phyloP scores from a whole-genome alignment of 306 rosid species.

The Ziziphus jujuba region DNA sequence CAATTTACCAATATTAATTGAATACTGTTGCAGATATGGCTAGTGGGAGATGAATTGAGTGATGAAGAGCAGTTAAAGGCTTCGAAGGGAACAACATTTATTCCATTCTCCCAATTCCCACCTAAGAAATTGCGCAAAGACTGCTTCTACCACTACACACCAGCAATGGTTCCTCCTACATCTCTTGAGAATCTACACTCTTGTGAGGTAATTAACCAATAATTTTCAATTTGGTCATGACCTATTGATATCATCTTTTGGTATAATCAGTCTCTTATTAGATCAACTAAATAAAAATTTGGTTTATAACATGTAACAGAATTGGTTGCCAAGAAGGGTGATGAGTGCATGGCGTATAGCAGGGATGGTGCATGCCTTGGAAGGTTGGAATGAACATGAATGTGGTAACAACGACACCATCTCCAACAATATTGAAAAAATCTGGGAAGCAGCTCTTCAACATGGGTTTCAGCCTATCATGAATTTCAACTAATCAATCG shows the following conservation, averaged over 20 bases:
- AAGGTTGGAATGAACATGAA: slow-evolving; percentile 72
- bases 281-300: no score
- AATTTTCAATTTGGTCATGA: no score
- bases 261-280: no score
- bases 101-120: slow-evolving; percentile 75
- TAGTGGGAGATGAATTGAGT: slow-evolving; percentile 56
- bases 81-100: slow-evolving; percentile 63
- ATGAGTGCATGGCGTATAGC: slow-evolving; percentile 84
- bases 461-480: slow-evolving; percentile 71
- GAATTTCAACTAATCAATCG: no score
- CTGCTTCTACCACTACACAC: slow-evolving; percentile 64
- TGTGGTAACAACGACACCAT: slow-evolving; percentile 50
- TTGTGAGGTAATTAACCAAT: slow-evolving; percentile 58
- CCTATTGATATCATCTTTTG: no score
- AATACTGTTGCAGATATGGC: slow-evolving; percentile 50
- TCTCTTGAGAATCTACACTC: slow-evolving; percentile 56
- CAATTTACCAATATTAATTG: no score
- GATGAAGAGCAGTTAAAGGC: slow-evolving; percentile 64
- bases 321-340: slow-evolving; percentile 76
- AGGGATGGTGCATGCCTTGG: slow-evolving; percentile 65
- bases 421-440: slow-evolving; percentile 45
- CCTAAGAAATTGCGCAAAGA: slow-evolving; percentile 63
- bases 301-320: neutral
- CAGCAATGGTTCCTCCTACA: slow-evolving; percentile 67
- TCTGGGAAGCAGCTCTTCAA: slow-evolving; percentile 63